phyloP scores from a whole-genome alignment of 805 yeast genomes.

The Cyberlindnera galapagoensis region DNA sequence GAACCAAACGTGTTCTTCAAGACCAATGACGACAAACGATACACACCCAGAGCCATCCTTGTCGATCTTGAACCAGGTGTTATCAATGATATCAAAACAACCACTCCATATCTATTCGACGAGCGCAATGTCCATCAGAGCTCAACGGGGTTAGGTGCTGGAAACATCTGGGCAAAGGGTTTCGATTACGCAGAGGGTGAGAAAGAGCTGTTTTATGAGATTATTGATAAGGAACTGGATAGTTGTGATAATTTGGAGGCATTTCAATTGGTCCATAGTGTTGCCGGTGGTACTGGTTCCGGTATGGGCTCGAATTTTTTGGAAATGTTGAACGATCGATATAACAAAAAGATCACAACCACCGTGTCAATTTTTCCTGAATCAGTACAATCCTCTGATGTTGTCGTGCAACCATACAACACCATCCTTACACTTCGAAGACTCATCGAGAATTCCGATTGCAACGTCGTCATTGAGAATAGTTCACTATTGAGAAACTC shows the following conservation, averaged over 20 bases:
- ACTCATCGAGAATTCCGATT: slow-evolving; percentile 78
- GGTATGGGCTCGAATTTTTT: slow-evolving; percentile 84
- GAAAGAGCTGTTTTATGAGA: slow-evolving; percentile 68
- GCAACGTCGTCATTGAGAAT: slow-evolving; percentile 86
- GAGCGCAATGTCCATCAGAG: slow-evolving; percentile 77
- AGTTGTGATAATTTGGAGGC: slow-evolving; percentile 85
- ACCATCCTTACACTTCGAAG: slow-evolving; percentile 77
- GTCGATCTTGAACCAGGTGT: slow-evolving; percentile 91
- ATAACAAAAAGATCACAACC: slow-evolving; percentile 72
- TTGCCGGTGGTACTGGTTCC: slow-evolving; percentile 98
- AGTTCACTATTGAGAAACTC: slow-evolving; percentile 75
- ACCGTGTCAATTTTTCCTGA: slow-evolving; percentile 86
- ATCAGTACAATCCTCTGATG: slow-evolving; percentile 77
- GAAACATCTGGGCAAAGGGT: slow-evolving; percentile 94
- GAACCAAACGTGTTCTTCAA: slow-evolving; percentile 81
- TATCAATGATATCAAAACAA: slow-evolving; percentile 51
- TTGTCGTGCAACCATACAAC: slow-evolving; percentile 97
- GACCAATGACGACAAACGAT: slow-evolving; percentile 64
- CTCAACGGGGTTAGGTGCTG: slow-evolving; percentile 88
- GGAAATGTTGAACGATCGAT: slow-evolving; percentile 75
- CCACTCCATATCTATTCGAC: slow-evolving; percentile 62
- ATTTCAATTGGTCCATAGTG: slow-evolving; percentile 86
- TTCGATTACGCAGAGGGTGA: slow-evolving; percentile 65
- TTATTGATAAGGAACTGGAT: slow-evolving; percentile 86
- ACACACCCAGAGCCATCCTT: slow-evolving; percentile 82